Evolutionary conservation across 306 rosid genomes (phyloP), one percentile per base, ranked within the genome.

Genomic region (cucumber (Cucumis sativus)): DNA sequence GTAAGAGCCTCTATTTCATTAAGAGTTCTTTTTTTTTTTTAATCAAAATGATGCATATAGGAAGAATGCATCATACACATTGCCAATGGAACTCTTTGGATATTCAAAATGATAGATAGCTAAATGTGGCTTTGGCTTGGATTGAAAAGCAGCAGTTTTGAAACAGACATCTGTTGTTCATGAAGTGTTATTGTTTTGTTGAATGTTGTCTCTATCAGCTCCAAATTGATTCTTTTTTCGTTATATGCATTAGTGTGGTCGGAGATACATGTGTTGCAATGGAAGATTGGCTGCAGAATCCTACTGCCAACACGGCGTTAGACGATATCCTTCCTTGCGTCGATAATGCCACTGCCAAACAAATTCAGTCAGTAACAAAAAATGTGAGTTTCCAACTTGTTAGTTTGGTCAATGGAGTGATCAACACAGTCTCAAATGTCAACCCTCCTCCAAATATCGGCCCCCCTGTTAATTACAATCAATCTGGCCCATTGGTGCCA

Each of bases 261-360:
- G 96, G 80, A 16, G 96, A 95, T 84, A 66, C 96, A 12, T 92
- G 97, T 80, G 91, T 92, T 59, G 88, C 96, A 6, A 90, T 92
- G 96, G 87, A 92, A 37, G 97, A 95, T 10, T 95, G 98, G 97
- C 87, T 87, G 51, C 77, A 74, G 77, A 84, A 89, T 52, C 98
- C 97, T 2, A 87, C 85, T 0, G 84, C 84, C n/a, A 85, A 78
- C 58, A 78, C 80, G 15, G 74, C 80, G 1, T 66, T 78, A 64
- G 80, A 78, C 21, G 75, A 78, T 35, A 65, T 78, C 20, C 80
- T 78, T 78, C 80, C 80, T 4, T 78, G 80, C 6, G 75, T 78
- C 17, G 75, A 78, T 9, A 78, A 78, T 6, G 74, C 55, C 12
- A 78, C 80, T 6, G 80, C 80, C 23, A 70, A 35, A 78, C 75